Base-by-base conservation (phyloP, 1,284 basidiomycete species). In the Leccinum fuscescens region DNA sequence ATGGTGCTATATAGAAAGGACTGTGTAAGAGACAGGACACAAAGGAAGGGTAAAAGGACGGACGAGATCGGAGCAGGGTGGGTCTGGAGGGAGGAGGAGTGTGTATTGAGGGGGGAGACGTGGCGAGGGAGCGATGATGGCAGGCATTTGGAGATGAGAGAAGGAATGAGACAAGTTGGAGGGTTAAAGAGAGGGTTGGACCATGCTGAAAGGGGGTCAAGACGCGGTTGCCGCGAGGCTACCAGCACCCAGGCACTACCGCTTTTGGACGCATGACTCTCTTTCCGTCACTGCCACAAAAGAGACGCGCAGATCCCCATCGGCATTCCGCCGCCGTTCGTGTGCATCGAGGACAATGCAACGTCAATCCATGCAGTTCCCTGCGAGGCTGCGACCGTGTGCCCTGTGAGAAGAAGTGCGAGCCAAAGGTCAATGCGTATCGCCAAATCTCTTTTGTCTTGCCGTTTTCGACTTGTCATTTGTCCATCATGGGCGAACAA, bases 61-160 rank as follows among this genome's bases (percentile, higher is more conserved):
- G 53, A 67, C 68, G 35, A 24, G 49, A 11, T 14, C 24, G 39
- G 22, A 6, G 39, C 17, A n/a, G 5, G 2, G 35, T 2, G 33
- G 22, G 39, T 64, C 62, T 6, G 62, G 68, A 5, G 59, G 14
- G 56, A 65, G 55, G 29, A 65, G 57, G 50, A 54, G 54, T 5
- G 64, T 50, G 42, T 46, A 58, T 31, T 64, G 65, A 1, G 56
- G 54, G n/a, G 69, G 65, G 49, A 58, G 65, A 57, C 72, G 73
- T 24, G 72, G 73, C 0, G 65, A 64, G 20, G 73, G 75, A 2
- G 74, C 70, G 60, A 67, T n/a, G 60, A 73, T 76, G 57, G 66
- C 64, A 50, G 71, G 71, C 75, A 74, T 74, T 58, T 61, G 49
- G 33, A 56, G 39, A 20, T 24, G 54, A 22, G 49, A 27, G 20